These are phyloP conservation scores for Vaccinium myrtillus DNA, from an alignment of 148 eudicot genomes.

Conservation along the genomic window DNA sequence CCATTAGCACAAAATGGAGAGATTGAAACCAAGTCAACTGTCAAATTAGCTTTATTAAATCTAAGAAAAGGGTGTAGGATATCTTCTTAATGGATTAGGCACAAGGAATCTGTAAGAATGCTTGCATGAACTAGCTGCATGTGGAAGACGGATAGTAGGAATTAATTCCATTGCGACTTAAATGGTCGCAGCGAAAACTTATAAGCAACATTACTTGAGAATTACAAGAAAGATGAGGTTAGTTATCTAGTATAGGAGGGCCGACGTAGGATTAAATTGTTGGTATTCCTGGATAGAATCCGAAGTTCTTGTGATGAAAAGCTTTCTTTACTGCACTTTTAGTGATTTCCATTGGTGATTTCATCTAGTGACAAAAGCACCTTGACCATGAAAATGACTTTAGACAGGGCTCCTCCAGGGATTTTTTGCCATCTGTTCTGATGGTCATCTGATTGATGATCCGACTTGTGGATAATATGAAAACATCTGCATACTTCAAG, in stretches of 20 bases:
- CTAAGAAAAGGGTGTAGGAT: neutral
- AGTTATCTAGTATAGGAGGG: neutral
- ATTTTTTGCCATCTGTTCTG: neutral
- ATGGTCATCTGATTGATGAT: neutral
- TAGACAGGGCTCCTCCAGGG: neutral
- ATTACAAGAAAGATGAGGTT: neutral
- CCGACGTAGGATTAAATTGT: neutral
- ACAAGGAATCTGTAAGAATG: neutral
- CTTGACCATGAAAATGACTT: neutral
- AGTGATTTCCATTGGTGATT: slow-evolving; percentile 4
- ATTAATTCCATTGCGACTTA: neutral
- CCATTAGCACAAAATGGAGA: neutral
- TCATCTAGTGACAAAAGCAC: neutral
- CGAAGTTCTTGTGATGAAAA: neutral
- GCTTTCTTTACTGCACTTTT: neutral
- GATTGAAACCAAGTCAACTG: neutral
- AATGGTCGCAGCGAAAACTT: neutral
- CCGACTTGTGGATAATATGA: neutral
- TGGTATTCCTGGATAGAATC: neutral
- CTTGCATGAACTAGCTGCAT: slow-evolving; percentile 2
- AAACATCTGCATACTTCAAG: neutral
- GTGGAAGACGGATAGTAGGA: neutral
- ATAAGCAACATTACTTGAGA: neutral
- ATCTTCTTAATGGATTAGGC: slow-evolving; percentile 1
- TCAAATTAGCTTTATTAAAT: neutral